Evolutionary conservation across 2,329 filamentous ascomycete species (phyloP).

Genomic region (Arthrobotrys sinensis): DNA sequence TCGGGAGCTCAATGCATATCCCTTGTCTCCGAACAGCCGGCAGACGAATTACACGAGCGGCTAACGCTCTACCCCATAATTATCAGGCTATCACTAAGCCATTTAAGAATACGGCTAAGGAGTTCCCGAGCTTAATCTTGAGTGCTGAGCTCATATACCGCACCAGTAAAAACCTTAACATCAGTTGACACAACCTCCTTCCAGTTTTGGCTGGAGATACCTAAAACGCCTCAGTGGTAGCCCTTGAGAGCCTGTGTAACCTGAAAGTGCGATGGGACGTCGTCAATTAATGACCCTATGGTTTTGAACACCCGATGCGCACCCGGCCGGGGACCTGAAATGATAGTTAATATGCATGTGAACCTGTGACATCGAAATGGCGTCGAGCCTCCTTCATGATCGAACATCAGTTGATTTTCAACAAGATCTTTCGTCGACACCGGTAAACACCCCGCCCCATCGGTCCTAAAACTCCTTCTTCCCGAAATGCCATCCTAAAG

Average conservation of each 20-base stretch:
- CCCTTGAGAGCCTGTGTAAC: slow-evolving; percentile 10
- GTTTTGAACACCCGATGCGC: not conserved
- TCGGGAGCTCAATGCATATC: slow-evolving; percentile 26
- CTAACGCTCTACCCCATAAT: slow-evolving; percentile 17
- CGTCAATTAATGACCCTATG: slow-evolving; percentile 6
- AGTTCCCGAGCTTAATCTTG: not conserved
- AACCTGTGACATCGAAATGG: not conserved
- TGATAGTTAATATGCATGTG: slow-evolving; percentile 1
- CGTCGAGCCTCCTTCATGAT: not conserved
- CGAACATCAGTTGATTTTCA: not conserved
- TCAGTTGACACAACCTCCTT: slow-evolving; percentile 49
- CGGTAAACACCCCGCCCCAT: not conserved
- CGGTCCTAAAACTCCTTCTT: not conserved
- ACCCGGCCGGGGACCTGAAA: not conserved
- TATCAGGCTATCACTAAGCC: slow-evolving; percentile 9
- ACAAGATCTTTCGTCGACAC: not conserved
- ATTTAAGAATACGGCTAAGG: not conserved
- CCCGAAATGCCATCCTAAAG: slow-evolving; percentile 1
- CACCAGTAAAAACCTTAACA: not conserved
- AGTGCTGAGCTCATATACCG: no score
- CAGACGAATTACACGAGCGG: slow-evolving; percentile 40
- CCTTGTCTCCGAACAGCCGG: slow-evolving; percentile 5
- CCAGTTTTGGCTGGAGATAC: slow-evolving; percentile 22
- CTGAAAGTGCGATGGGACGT: slow-evolving; percentile 8
- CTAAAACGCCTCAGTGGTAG: slow-evolving; percentile 4